A percentile compares a stretch with the other conserved stretches of the same genome.
Evolutionary conservation across 345 rosid genomes (phyloP).

Genomic region (Euphorbia tirucalli): DNA sequence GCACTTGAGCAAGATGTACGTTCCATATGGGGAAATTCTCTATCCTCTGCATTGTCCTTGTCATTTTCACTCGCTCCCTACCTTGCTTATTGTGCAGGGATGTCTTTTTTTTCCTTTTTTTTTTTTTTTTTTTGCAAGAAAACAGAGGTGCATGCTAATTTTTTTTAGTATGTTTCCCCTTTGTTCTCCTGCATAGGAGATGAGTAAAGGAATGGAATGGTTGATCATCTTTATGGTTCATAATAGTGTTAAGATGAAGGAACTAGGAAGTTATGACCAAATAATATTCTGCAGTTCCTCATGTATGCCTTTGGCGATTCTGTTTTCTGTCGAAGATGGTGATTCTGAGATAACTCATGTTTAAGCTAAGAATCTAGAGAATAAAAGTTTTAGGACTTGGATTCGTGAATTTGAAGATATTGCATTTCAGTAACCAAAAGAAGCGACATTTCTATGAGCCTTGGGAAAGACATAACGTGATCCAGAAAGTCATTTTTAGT

Average conservation of each 20-base stretch:
- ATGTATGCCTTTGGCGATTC: background rate
- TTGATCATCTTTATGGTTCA: background rate
- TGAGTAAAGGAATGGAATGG: background rate
- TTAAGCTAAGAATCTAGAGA: background rate
- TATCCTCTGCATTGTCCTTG: background rate
- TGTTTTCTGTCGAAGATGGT: background rate
- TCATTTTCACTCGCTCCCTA: background rate
- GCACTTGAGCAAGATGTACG: constrained; percentile 75
- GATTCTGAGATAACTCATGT: background rate
- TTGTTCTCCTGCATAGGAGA: background rate
- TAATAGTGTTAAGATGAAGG: background rate
- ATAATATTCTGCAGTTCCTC: background rate
- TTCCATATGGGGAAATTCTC: background rate
- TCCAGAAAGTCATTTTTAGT: too few species aligned
- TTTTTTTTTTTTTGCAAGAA: background rate
- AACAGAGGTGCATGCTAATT: background rate
- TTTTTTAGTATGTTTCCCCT: background rate
- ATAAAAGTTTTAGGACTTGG: background rate
- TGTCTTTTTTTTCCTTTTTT: background rate
- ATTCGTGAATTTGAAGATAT: background rate
- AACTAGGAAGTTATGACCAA: background rate
- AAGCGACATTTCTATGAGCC: background rate
- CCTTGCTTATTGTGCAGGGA: constrained; percentile 8
- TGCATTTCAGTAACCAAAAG: background rate
- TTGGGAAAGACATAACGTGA: background rate